Base-by-base conservation (phyloP, 345 rosid species). In the Alliaria petiolata region DNA sequence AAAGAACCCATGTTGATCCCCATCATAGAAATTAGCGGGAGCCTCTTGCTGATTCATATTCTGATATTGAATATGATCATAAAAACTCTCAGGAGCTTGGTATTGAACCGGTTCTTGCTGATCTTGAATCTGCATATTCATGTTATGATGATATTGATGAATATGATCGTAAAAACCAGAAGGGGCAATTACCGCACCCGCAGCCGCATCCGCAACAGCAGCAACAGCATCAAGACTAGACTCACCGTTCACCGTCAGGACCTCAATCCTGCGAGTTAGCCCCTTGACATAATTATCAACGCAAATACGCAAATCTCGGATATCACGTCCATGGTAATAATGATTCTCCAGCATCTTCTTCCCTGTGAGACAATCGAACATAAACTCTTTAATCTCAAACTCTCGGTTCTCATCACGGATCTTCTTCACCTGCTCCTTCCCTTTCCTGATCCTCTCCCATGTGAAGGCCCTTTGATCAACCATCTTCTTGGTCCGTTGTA, bases 301-400 rank as follows among this genome's bases (percentile, higher is more conserved):
- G 25, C 4, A 49, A 3, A 0, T 0, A 8, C 2, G 0, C 59
- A 70, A 5, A 16, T 36, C 50, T 1, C 30, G n/a, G 16, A 36
- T 1, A 30, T 30, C 3, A 1, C 0, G 7, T 51, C 13, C 28
- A 71, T 62, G 62, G 6, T 7, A 14, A 12, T 0, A 3, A 17
- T 11, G 12, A 51, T 39, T 3, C 3, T 51, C 54, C n/a, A 26
- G 11, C 35, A 5, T 17, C 17, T 1, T 39, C 7, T 10, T 58
- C 5, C 61, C 68, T 6, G 19, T 3, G 6, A 64, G n/a, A 26
- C 34, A 38, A 19, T 62, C 49, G 9, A 72, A 35, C 77, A 72
- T 54, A 0, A n/a, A 3, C 0, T 22, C 39, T 15, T 7, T 53
- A 15, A 44, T 4, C 3, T n/a, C 8, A 13, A 1, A 3, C 7